phyloP scores from a whole-genome alignment of 176 grass and related monocot genomes.

The Oryza meridionalis region DNA sequence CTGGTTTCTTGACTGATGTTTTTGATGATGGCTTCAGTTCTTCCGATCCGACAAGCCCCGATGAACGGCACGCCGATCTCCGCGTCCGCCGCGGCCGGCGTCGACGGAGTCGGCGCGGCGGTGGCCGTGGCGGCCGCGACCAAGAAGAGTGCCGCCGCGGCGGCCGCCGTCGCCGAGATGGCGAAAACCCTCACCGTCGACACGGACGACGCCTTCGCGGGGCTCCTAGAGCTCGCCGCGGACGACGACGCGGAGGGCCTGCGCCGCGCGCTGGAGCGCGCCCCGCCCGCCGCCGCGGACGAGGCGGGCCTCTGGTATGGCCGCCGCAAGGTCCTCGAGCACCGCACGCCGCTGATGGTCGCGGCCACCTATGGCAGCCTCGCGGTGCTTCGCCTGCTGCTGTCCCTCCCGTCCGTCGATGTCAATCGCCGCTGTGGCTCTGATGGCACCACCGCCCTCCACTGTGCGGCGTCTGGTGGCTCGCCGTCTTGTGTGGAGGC shows the following conservation, averaged over 20 bases:
- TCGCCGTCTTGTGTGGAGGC: conserved; percentile 50
- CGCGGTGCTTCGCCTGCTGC: conserved; percentile 44
- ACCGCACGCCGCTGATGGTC: conserved; percentile 79
- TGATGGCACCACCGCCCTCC: conserved; percentile 69
- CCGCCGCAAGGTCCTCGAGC: conserved; percentile 66
- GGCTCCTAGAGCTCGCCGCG: conserved; percentile 70
- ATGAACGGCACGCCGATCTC: conserved; percentile 59
- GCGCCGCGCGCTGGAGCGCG: conserved; percentile 49
- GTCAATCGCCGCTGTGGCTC: conserved; percentile 56
- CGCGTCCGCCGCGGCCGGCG: conserved; percentile 7
- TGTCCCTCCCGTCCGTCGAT: conserved; percentile 60
- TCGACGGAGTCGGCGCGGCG: conserved; percentile 10
- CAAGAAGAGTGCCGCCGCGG: conserved; percentile 47
- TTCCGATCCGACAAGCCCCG: conserved; percentile 45
- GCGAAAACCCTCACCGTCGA: conserved; percentile 57
- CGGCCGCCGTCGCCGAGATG: conserved; percentile 50
- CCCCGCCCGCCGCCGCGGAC: conserved; percentile 49
- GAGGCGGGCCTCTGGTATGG: conserved; percentile 78
- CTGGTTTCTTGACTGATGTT: conserved; percentile 40
- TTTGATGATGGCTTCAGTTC: conserved; percentile 10
- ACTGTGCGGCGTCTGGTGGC: conserved; percentile 78
- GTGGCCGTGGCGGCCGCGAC: neutral
- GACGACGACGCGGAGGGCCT: conserved; percentile 55
- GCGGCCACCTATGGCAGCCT: conserved; percentile 76
- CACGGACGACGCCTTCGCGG: conserved; percentile 60